Base-by-base conservation (phyloP, 2,329 filamentous ascomycete genomes). In the Pestalotiopsis sp. region DNA sequence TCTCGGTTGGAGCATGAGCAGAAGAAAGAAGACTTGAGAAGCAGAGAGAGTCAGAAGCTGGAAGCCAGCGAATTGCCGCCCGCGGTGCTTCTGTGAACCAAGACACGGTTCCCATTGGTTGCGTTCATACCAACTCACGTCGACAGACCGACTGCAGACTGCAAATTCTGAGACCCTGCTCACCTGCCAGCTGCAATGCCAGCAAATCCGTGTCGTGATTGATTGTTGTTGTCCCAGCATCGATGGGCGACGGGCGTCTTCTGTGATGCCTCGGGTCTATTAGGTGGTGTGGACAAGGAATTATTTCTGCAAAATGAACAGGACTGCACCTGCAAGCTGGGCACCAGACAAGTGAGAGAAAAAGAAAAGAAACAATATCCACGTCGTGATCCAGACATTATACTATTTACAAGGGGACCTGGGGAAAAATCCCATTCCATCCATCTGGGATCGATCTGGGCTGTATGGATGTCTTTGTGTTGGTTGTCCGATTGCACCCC, bases 251-350 rank as follows among this genome's bases (percentile, higher is more conserved):
- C 31, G 31, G 31, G 2, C 31, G 31, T 9, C 31, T 9, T 36
- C 31, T 36, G 31, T n/a, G 45, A 52, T 52, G 17, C 45, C 45
- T 52, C 20, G 45, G 45, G 17, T 52, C 17, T 9, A n/a, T 9
- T n/a, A 20, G 20, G 9, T 52, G 45, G 45, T n/a, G 45, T 52
- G 45, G 20, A n/a, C 45, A 52, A 52, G 45, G 17, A 52, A n/a
- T 52, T 17, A 52, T 23, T 11, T 52, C 17, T 52, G 45, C 17
- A 52, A 52, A 52, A n/a, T 27, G 23, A 27, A 61, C 57, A 61
- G 57, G 31, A 52, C 25, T 52, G 45, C 45, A 45, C 68, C 61
- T 69, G 68, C 68, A 17, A 52, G 20, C 45, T 52, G n/a, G 45
- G 45, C 45, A 52, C 20, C 17, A 52, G 45, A 7, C 45, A n/a